These are phyloP conservation scores for Leptographium radiaticola DNA, from an alignment of 2,329 filamentous ascomycete species.

Conservation along the genomic window DNA sequence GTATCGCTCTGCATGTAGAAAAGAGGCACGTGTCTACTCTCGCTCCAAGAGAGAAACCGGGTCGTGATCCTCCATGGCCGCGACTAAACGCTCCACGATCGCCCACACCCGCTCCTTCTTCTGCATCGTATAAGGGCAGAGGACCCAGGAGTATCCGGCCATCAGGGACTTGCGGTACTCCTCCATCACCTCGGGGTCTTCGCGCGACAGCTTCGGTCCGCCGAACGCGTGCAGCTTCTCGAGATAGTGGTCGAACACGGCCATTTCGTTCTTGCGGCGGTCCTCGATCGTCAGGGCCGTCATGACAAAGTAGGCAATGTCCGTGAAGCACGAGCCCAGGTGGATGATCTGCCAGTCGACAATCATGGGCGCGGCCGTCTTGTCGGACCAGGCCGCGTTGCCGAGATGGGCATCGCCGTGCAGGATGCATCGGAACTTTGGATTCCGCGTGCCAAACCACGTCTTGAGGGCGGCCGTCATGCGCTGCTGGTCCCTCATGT, in stretches of 20 bases:
- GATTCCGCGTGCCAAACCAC: slow-evolving; percentile 18
- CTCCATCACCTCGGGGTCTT: background rate
- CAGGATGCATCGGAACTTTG: slow-evolving; percentile 20
- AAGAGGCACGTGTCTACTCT: no score
- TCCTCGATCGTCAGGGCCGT: slow-evolving; percentile 21
- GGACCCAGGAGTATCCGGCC: slow-evolving; percentile 20
- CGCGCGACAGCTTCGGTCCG: background rate
- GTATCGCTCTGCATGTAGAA: no score
- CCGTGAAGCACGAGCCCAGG: slow-evolving; percentile 14
- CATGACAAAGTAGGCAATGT: slow-evolving; percentile 20
- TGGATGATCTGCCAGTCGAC: slow-evolving; percentile 25
- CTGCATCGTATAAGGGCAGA: slow-evolving; percentile 22
- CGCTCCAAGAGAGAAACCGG: background rate
- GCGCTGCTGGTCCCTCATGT: background rate
- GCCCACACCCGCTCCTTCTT: slow-evolving; percentile 12
- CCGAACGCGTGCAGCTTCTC: background rate
- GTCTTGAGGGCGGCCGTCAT: slow-evolving; percentile 16
- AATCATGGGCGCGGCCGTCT: slow-evolving; percentile 14
- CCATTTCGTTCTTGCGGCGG: slow-evolving; percentile 19
- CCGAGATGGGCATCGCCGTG: slow-evolving; percentile 23
- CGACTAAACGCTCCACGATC: background rate
- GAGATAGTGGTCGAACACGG: slow-evolving; percentile 21
- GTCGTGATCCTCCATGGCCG: slow-evolving; percentile 2
- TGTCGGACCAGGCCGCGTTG: slow-evolving; percentile 19
- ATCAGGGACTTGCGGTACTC: slow-evolving; percentile 21